A percentile compares a stretch with the other conserved stretches of the same genome.
phyloP scores from a whole-genome alignment of 352 stramenopile genomes.

The Phytopythium kandeliae region DNA sequence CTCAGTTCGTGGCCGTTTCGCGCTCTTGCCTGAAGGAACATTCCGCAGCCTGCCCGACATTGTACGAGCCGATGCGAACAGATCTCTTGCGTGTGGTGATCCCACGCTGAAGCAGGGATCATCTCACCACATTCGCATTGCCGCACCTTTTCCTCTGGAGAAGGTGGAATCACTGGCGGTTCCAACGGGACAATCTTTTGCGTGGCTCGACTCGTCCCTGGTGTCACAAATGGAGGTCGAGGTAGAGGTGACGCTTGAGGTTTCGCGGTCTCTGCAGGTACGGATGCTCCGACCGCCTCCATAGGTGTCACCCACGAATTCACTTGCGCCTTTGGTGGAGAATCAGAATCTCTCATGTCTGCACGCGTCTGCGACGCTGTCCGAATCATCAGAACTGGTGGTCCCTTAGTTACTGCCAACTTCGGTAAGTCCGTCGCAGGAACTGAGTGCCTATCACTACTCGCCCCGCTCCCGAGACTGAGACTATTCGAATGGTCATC shows the following conservation, averaged over 20 bases:
- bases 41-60: conserved; percentile 45
- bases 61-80: conserved; percentile 40
- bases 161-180: neutral
- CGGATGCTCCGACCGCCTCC: conserved; percentile 10
- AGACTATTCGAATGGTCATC: neutral
- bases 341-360: neutral
- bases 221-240: neutral
- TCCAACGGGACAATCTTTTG: neutral
- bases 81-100: conserved; percentile 18
- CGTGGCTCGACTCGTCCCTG: neutral
- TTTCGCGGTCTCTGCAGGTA: neutral
- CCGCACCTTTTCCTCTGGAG: conserved; percentile 1
- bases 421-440: conserved; percentile 16
- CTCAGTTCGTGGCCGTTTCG: conserved; percentile 64
- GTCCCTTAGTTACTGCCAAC: conserved; percentile 41
- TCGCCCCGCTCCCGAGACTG: neutral
- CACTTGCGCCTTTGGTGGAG: neutral
- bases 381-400: conserved; percentile 21
- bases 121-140: conserved; percentile 40
- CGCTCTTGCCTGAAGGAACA: conserved; percentile 40
- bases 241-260: conserved; percentile 8
- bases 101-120: conserved; percentile 19
- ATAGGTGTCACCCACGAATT: neutral
- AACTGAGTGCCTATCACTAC: neutral
- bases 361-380: neutral